Base-by-base conservation (phyloP, 2,329 filamentous ascomycete species). In the Purpureocillium lavendulum region DNA sequence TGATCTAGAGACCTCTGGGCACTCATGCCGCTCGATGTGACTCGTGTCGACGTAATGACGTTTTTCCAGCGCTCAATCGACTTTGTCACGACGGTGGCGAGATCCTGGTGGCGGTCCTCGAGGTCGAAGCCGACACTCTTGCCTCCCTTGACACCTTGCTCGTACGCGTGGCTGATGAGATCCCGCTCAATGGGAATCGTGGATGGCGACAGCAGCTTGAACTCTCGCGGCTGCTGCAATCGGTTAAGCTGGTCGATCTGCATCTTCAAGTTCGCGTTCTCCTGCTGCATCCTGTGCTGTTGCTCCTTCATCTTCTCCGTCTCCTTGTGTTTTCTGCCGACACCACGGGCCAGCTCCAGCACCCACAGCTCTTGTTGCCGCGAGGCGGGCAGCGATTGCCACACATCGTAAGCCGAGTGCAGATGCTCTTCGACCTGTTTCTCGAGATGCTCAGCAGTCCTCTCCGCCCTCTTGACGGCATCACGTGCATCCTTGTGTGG, bases 341-440 rank as follows among this genome's bases (percentile, higher is more conserved):
- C 65, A 24, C 70, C 67, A n/a, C 78, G 66, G 0, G 78, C 78
- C 30, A 82, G 60, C 53, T 81, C 77, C 29, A 82, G 54, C 5
- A 69, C 60, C 78, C 78, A 82, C 7, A 81, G 65, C 46, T 80
- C 75, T 18, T 67, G 67, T 38, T 74, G 71, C 16, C 75, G 69
- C 29, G 75, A 71, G 2, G 58, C 47, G 0, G 79, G 62, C 18
- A 92, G 66, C 2, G 68, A 67, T 38, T 76, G 76, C 89, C 89
- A 97, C 32, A 86, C 82, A 7, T 74, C 71, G 56, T 80, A 94
- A 1, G 86, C 80, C 12, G 81, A 77, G n/a, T 84, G 75, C 6
- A 95, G 60, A 56, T 97, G 90, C 42, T 83, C 73, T 31, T 75
- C 69, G 26, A 89, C 75, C 48, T 83, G 79, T 38, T 78, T 76